Conservation (phyloP, 768 basidiomycete species). For the Suillus hirtellus region DNA sequence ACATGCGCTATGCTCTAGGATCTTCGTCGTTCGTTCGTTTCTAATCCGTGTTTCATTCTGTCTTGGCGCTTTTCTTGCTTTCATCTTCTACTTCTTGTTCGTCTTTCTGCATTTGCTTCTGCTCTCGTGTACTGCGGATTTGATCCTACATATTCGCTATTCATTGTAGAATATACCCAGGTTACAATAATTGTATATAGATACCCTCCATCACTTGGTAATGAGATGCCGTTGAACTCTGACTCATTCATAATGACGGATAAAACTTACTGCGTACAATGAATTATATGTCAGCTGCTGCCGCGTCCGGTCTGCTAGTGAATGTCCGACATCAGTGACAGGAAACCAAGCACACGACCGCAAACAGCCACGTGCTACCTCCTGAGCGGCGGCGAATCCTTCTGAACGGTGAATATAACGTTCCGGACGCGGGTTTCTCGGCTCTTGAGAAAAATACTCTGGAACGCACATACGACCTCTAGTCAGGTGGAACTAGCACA, state of each 20-base stretch:
- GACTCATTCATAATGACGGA: not conserved
- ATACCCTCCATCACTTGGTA: constrained; percentile 4
- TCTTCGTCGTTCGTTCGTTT: constrained; percentile 1
- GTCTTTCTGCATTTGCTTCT: constrained; percentile 4
- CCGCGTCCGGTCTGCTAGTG: not conserved
- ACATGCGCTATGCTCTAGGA: constrained; percentile 6
- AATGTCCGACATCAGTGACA: constrained; percentile 1
- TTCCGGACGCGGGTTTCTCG: not conserved
- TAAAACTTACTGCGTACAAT: not conserved
- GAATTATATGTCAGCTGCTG: not conserved
- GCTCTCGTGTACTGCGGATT: constrained; percentile 5
- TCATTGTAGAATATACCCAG: constrained; percentile 9
- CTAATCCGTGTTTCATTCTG: not conserved
- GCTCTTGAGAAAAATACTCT: not conserved
- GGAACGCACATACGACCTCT: not conserved
- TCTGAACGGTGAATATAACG: not conserved
- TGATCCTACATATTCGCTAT: constrained; percentile 5
- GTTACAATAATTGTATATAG: constrained; percentile 6
- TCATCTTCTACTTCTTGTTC: not conserved
- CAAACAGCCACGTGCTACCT: not conserved
- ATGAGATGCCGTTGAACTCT: not conserved
- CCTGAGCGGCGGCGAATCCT: not conserved
- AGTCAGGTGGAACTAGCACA: not conserved
- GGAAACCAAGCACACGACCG: not conserved
- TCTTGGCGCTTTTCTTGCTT: constrained; percentile 4